A percentile compares a stretch with the other conserved stretches of the same genome.
Evolutionary conservation across 1,139 yeast genomes (phyloP).

Genomic region (Pneumocystis carinii): DNA sequence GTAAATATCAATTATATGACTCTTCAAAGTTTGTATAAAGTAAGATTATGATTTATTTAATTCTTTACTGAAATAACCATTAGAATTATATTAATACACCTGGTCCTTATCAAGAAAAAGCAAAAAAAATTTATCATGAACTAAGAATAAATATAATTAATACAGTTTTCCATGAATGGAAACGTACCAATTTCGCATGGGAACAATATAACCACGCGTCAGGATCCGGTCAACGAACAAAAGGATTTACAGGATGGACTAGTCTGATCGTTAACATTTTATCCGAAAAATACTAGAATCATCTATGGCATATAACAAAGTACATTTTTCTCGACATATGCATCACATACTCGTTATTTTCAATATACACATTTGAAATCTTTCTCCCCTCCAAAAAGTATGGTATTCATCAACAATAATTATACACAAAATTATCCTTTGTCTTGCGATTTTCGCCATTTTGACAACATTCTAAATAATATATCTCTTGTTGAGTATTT

Average conservation of each 20-base stretch:
- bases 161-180: slow-evolving; percentile 57
- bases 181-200: slow-evolving; percentile 59
- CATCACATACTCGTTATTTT: neutral
- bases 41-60: slow-evolving; percentile 26
- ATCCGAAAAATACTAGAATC: slow-evolving; percentile 21
- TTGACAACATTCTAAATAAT: neutral
- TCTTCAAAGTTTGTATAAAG: slow-evolving; percentile 47
- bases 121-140: slow-evolving; percentile 36
- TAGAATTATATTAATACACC: slow-evolving; percentile 15
- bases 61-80: neutral
- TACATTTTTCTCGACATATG: neutral
- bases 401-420: neutral
- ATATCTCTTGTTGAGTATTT: neutral
- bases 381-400: neutral
- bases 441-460: neutral
- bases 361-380: neutral
- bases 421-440: neutral
- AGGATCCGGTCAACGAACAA: slow-evolving; percentile 69
- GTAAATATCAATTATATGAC: slow-evolving; percentile 73
- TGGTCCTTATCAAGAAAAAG: slow-evolving; percentile 25
- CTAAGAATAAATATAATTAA: slow-evolving; percentile 53
- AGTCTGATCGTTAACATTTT: slow-evolving; percentile 66
- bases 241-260: slow-evolving; percentile 92
- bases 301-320: neutral
- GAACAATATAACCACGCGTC: slow-evolving; percentile 73